These are phyloP conservation scores for Erucastrum elatum DNA, from an alignment of 345 rosid genomes.

Conservation along the genomic window DNA sequence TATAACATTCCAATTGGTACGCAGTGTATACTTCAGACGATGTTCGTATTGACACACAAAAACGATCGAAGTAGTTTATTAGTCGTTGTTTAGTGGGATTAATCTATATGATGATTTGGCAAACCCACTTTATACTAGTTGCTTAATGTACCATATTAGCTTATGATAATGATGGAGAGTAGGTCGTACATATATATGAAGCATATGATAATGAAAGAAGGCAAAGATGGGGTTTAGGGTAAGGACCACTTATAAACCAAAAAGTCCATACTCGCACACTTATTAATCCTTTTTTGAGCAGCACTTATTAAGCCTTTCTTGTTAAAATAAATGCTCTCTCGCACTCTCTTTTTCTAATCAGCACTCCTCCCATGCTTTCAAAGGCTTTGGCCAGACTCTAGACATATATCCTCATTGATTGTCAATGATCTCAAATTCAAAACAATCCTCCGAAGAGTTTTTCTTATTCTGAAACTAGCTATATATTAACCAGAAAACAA, in stretches of 20 bases:
- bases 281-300: slow-evolving; percentile 1
- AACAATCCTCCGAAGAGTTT: neutral
- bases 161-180: slow-evolving; percentile 38
- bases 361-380: slow-evolving; percentile 8
- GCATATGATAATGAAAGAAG: slow-evolving; percentile 32
- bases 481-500: neutral
- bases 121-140: slow-evolving; percentile 13
- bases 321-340: slow-evolving; percentile 31
- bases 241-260: slow-evolving; percentile 40
- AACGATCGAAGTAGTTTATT: slow-evolving; percentile 3
- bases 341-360: slow-evolving; percentile 8
- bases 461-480: neutral
- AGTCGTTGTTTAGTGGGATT: slow-evolving; percentile 31
- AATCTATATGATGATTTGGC: slow-evolving; percentile 8
- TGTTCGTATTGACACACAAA: neutral
- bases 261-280: slow-evolving; percentile 26
- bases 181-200: slow-evolving; percentile 12
- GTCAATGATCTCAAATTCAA: neutral
- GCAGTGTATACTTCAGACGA: neutral
- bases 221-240: slow-evolving; percentile 28
- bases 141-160: slow-evolving; percentile 27
- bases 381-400: neutral
- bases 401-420: neutral
- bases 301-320: slow-evolving; percentile 14
- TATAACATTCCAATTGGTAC: neutral